Evolutionary conservation across 2,329 filamentous ascomycete genomes (phyloP).

Genomic region (Diaporthe citriasiana): DNA sequence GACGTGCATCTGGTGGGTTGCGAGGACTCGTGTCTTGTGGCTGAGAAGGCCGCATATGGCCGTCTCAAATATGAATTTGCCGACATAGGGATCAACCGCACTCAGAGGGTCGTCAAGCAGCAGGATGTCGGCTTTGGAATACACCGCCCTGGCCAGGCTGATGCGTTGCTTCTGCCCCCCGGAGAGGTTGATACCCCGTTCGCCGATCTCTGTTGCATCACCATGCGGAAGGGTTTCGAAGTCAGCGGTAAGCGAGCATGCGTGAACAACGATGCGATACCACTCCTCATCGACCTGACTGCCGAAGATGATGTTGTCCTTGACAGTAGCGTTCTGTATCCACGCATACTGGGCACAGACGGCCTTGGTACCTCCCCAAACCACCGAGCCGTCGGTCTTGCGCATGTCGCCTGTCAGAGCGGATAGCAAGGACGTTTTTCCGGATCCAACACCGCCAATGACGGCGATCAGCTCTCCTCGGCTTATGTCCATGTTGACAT

Average conservation of each 20-base stretch:
- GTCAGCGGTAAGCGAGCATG: slow-evolving; percentile 67
- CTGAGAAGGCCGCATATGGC: slow-evolving; percentile 85
- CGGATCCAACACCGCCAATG: slow-evolving; percentile 89
- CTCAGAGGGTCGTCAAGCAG: slow-evolving; percentile 79
- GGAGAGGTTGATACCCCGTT: slow-evolving; percentile 94
- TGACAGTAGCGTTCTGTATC: slow-evolving; percentile 93
- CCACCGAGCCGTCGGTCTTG: slow-evolving; percentile 79
- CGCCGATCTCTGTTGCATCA: slow-evolving; percentile 93
- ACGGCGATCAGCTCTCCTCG: slow-evolving; percentile 84
- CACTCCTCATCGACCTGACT: slow-evolving; percentile 80
- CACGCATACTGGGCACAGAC: slow-evolving; percentile 98
- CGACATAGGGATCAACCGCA: slow-evolving; percentile 79
- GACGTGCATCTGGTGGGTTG: slow-evolving; percentile 96
- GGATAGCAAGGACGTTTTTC: slow-evolving; percentile 90
- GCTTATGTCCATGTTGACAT: slow-evolving; percentile 76
- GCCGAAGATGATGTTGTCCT: slow-evolving; percentile 92
- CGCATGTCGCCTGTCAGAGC: slow-evolving; percentile 96
- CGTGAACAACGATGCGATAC: slow-evolving; percentile 87
- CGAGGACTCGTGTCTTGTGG: slow-evolving; percentile 90
- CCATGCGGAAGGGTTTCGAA: slow-evolving; percentile 93
- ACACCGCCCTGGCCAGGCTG: slow-evolving; percentile 88
- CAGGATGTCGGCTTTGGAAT: slow-evolving; percentile 78
- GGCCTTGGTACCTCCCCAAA: slow-evolving; percentile 83
- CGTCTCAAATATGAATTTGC: slow-evolving; percentile 87
- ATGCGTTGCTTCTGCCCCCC: slow-evolving; percentile 95